Conservation (phyloP, 495 filamentous ascomycete species). For the Daldinia concentrica region DNA sequence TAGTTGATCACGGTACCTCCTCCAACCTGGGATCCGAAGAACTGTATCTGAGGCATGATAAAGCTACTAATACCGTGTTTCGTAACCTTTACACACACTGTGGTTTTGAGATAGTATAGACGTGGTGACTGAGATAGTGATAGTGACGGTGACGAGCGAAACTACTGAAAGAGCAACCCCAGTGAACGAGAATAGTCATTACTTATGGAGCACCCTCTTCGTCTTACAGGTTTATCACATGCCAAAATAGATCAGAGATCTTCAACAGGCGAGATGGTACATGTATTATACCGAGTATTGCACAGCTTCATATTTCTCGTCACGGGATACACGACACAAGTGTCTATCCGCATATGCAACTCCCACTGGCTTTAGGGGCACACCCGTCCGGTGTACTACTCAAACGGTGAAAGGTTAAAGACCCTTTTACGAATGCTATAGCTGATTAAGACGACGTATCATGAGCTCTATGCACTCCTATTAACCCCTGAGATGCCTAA, state of each 20-base stretch:
- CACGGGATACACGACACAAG: not conserved
- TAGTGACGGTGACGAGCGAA: not conserved
- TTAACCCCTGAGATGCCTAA: not conserved
- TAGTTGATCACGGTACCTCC: slow-evolving; percentile 1
- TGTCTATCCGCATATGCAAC: not conserved
- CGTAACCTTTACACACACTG: not conserved
- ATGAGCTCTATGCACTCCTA: not conserved
- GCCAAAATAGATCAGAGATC: not conserved
- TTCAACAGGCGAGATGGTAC: not conserved
- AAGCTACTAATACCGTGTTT: not conserved
- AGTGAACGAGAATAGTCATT: not conserved
- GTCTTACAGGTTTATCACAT: not conserved
- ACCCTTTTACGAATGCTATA: not conserved
- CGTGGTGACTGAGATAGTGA: too few species aligned
- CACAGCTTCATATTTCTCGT: not conserved
- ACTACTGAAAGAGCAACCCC: not conserved
- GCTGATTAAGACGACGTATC: not conserved
- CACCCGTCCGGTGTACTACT: not conserved
- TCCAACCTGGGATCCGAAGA: slow-evolving; percentile 4
- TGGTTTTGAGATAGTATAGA: not conserved
- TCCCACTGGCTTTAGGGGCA: not conserved
- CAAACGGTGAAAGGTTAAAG: not conserved
- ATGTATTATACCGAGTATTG: not conserved
- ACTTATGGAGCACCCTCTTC: not conserved
- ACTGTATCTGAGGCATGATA: not conserved